Conservation (phyloP, 139 green algal species). For the Volvox africanus region DNA sequence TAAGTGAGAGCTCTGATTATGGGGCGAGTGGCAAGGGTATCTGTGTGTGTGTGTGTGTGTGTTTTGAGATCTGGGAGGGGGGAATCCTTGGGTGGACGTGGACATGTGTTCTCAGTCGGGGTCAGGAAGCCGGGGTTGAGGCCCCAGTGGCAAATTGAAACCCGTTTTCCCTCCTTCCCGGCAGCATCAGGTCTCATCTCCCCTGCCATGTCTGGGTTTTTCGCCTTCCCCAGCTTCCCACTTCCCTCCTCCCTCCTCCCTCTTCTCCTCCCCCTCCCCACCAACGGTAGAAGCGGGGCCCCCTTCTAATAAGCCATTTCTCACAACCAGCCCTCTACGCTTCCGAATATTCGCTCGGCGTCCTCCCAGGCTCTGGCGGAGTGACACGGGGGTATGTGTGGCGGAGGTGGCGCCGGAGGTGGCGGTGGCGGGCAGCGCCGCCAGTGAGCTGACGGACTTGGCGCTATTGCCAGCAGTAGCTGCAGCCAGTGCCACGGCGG, state of each 20-base stretch:
- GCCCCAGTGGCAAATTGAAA: not conserved
- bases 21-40: not conserved
- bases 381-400: slow-evolving; percentile 74
- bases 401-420: slow-evolving; percentile 36
- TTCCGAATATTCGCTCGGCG: no score
- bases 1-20: slow-evolving; percentile 13
- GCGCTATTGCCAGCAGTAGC: slow-evolving; percentile 61
- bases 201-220: not conserved
- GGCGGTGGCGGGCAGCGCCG: slow-evolving; percentile 43
- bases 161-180: not conserved
- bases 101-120: no score
- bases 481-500: not conserved
- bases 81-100: no score
- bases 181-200: not conserved
- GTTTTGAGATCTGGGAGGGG: no score
- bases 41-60: not conserved
- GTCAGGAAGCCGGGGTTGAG: no score
- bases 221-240: not conserved
- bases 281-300: no score
- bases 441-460: slow-evolving; percentile 69
- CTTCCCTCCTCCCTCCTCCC: not conserved
- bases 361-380: slow-evolving; percentile 73
- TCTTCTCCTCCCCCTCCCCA: no score
- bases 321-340: no score
- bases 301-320: no score